Base-by-base conservation (phyloP, 768 basidiomycete species). In the Bullera alba region DNA sequence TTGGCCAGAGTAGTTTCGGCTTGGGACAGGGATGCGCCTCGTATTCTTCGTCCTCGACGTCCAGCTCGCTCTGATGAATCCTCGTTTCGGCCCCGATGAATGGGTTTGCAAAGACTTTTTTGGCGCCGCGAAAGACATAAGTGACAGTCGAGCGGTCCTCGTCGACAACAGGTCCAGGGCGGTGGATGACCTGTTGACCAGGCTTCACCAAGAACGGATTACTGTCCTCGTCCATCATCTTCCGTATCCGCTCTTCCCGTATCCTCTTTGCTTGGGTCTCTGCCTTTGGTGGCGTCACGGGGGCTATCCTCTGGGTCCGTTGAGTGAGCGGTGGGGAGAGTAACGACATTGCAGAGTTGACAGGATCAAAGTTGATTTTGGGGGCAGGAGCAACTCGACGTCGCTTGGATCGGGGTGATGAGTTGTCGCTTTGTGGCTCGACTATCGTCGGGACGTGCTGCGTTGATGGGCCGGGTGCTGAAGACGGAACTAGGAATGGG, bases 41-140 rank as follows among this genome's bases (percentile, higher is more conserved):
- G 35, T 49, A 67, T 2, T 61, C 60, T n/a, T 54, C 54, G 41
- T 67, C 56, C 17, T 60, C 56, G 3, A 56, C 51, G 26, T 50
- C 29, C 0, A 67, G 46, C 16, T 59, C 50, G 8, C 62, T 48
- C 28, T 42, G 43, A 0, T 53, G 53, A 25, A 60, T 56, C n/a
- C 38, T 42, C 15, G 34, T 30, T 12, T 23, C 37, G 29, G 46
- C 43, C 34, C 10, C 51, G 35, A 45, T 48, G 50, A 50, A 67
- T n/a, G 50, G 65, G 53, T 67, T 67, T 23, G 58, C 60, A 45
- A 63, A 67, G 0, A 60, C 52, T 42, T 62, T 63, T 32, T 67
- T 67, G 3, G 62, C 32, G 7, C 65, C 65, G 48, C 65, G 38
- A 50, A 67, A 67, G 15, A 67, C 65, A 32, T 67, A 67, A 1